phyloP scores from a whole-genome alignment of 179 eudicot genomes.

The Carnegiea gigantea region DNA sequence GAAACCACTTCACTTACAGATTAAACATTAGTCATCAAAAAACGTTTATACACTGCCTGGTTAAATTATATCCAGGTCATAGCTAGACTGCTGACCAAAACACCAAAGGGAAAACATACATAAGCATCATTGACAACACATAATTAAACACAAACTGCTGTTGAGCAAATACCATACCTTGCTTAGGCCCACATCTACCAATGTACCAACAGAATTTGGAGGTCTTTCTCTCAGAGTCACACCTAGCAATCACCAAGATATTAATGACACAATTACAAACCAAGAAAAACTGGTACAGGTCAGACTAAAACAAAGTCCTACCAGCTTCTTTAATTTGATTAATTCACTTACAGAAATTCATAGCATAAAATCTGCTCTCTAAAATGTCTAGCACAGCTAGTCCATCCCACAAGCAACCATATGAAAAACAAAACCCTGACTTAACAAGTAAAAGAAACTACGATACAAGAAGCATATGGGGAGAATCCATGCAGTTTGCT shows the following conservation, averaged over 20 bases:
- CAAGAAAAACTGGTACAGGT: not conserved
- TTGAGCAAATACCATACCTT: conserved; percentile 47
- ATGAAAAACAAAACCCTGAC: not conserved
- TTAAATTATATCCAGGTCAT: not conserved
- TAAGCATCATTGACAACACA: not conserved
- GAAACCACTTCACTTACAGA: not conserved
- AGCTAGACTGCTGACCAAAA: not conserved
- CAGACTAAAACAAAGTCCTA: not conserved
- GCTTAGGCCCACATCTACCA: conserved; percentile 92
- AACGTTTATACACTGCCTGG: not conserved
- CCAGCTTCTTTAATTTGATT: not conserved
- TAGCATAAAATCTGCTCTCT: not conserved
- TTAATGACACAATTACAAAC: conserved; percentile 5
- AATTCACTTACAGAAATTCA: not conserved
- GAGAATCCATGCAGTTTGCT: not conserved
- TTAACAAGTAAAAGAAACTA: not conserved
- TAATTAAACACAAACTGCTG: not conserved
- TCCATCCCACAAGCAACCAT: not conserved
- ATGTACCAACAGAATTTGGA: conserved; percentile 53
- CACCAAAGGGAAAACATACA: not conserved
- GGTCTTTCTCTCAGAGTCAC: conserved; percentile 60
- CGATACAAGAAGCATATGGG: not conserved
- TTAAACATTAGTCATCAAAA: not conserved
- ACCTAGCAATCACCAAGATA: conserved; percentile 45
- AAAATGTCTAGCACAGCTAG: not conserved